Percentiles rank a stretch among this genome's conserved stretches.
phyloP scores from a whole-genome alignment of 495 filamentous ascomycete species.

The Tuber microsphaerosporum region DNA sequence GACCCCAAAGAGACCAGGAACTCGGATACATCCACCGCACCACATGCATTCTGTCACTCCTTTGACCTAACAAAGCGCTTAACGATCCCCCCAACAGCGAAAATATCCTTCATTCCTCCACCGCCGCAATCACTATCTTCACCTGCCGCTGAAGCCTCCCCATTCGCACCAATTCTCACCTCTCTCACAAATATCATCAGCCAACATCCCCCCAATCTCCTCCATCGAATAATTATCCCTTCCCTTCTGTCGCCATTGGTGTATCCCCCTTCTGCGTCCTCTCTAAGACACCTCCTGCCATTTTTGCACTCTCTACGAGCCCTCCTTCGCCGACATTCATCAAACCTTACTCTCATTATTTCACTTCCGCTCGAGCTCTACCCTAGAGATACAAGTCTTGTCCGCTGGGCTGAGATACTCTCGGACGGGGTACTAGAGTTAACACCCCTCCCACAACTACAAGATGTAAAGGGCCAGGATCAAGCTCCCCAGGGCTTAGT shows the following conservation, averaged over 20 bases:
- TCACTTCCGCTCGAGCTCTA: conserved; percentile 75
- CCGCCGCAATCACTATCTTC: conserved; percentile 6
- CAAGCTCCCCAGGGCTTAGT: conserved; percentile 82
- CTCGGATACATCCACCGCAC: conserved; percentile 14
- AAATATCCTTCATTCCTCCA: conserved; percentile 53
- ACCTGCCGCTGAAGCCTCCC: background rate
- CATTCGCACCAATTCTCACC: conserved; percentile 51
- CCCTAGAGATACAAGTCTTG: conserved; percentile 67
- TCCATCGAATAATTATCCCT: conserved; percentile 81
- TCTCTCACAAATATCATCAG: conserved; percentile 54
- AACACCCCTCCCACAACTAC: conserved; percentile 59
- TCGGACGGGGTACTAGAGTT: conserved; percentile 83
- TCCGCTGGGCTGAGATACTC: conserved; percentile 82
- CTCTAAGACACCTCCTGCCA: conserved; percentile 65
- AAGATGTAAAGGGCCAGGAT: conserved; percentile 43
- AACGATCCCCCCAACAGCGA: conserved; percentile 50
- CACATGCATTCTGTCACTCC: conserved; percentile 66
- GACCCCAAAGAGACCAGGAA: background rate
- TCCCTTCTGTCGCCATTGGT: conserved; percentile 73
- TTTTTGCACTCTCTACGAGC: conserved; percentile 76
- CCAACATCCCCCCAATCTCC: conserved; percentile 51
- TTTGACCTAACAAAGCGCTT: conserved; percentile 87
- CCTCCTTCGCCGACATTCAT: conserved; percentile 60
- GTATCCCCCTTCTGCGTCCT: conserved; percentile 61
- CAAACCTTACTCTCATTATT: conserved; percentile 63